phyloP scores from a whole-genome alignment of 2,329 filamentous ascomycete species.

The Clonostachys sp. region DNA sequence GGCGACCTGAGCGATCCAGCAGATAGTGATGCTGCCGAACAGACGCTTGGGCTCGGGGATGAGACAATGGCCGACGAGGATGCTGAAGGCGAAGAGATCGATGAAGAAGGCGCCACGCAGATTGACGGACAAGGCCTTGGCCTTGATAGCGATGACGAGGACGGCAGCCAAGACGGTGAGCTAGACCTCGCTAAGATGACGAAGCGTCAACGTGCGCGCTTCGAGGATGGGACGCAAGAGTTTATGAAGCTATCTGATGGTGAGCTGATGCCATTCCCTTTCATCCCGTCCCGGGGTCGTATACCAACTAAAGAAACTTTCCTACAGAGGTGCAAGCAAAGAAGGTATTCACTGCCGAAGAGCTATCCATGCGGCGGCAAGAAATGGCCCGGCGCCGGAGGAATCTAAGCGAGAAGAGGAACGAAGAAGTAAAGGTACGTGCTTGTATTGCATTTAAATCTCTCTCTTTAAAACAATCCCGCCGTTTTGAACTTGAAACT shows the following conservation, averaged over 20 bases:
- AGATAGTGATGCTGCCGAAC: constrained; percentile 40
- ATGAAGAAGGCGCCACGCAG: constrained; percentile 34
- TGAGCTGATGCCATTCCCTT: constrained; percentile 18
- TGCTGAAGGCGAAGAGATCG: constrained; percentile 40
- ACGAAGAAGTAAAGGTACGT: constrained; percentile 58
- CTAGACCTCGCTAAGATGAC: constrained; percentile 57
- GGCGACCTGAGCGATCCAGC: constrained; percentile 51
- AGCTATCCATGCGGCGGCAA: constrained; percentile 56
- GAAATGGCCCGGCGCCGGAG: constrained; percentile 58
- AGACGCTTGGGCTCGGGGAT: constrained; percentile 31
- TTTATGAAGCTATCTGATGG: constrained; percentile 59
- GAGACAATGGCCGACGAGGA: constrained; percentile 43
- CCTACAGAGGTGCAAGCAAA: constrained; percentile 57
- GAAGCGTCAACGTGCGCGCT: constrained; percentile 53
- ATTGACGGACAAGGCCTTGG: constrained; percentile 28
- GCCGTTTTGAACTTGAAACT: too few species aligned
- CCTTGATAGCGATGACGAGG: constrained; percentile 36
- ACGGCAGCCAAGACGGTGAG: constrained; percentile 41
- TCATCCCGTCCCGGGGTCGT: too few species aligned
- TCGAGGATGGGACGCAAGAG: constrained; percentile 49
- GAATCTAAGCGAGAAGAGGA: constrained; percentile 61
- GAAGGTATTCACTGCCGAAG: constrained; percentile 57
- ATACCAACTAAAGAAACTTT: not conserved
- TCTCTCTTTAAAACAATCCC: too few species aligned
- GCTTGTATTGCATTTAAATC: not conserved